Conservation (phyloP, 495 filamentous ascomycete genomes). For the Cercophora newfieldiana region DNA sequence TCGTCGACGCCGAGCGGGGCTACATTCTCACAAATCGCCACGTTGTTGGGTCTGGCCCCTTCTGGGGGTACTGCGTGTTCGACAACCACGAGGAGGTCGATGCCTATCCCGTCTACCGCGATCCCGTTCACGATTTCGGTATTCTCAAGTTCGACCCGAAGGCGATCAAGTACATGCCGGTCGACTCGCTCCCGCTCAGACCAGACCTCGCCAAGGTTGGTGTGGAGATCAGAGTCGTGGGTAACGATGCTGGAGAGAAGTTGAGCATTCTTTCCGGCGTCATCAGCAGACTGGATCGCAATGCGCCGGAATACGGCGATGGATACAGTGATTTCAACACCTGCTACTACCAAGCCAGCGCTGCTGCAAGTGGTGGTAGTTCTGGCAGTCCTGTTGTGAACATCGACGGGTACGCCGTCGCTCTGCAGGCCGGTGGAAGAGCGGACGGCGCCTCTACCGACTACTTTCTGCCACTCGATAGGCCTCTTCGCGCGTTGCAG, state of each 20-base stretch:
- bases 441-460: constrained; percentile 94
- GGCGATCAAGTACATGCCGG: constrained; percentile 92
- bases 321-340: constrained; percentile 99
- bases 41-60: constrained; percentile 94
- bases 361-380: constrained; percentile 92
- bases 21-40: constrained; percentile 86
- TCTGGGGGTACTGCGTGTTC: constrained; percentile 97
- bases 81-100: constrained; percentile 98
- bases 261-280: constrained; percentile 97
- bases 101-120: constrained; percentile 95
- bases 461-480: constrained; percentile 93
- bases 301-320: constrained; percentile 96
- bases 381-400: constrained; percentile 98
- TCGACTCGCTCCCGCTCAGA: constrained; percentile 74
- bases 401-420: constrained; percentile 88
- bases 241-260: constrained; percentile 98
- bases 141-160: constrained; percentile 94
- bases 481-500: constrained; percentile 80
- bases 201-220: constrained; percentile 91
- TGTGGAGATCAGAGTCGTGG: constrained; percentile 91
- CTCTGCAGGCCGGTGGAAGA: constrained; percentile 91
- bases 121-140: constrained; percentile 98
- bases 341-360: constrained; percentile 98
- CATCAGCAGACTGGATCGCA: constrained; percentile 92
- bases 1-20: constrained; percentile 92